These are phyloP conservation scores for Boletus huronensis DNA, from an alignment of 768 basidiomycete species.

Conservation along the genomic window DNA sequence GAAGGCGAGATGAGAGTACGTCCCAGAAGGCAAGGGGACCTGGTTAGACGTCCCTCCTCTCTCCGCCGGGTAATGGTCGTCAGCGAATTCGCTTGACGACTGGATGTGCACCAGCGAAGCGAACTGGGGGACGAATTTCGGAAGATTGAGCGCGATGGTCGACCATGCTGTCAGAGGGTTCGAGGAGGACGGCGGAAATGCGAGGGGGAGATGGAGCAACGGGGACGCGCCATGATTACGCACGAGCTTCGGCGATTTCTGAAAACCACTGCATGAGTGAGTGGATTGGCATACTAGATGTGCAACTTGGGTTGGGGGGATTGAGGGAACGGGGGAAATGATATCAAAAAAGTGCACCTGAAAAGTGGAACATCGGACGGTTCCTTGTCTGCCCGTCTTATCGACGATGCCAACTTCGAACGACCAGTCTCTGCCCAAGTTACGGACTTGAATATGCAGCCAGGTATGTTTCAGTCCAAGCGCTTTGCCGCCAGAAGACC, in stretches of 20 bases:
- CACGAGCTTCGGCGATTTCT: conserved; percentile 57
- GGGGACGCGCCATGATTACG: conserved; percentile 40
- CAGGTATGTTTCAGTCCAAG: conserved; percentile 67
- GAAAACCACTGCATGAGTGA: conserved; percentile 15
- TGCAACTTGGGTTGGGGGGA: not conserved
- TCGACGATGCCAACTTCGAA: conserved; percentile 77
- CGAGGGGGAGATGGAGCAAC: conserved; percentile 67
- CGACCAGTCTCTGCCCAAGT: conserved; percentile 65
- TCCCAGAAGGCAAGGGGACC: conserved; percentile 43
- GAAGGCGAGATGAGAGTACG: conserved; percentile 65
- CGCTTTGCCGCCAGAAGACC: conserved; percentile 20
- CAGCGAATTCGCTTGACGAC: conserved; percentile 20
- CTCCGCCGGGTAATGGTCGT: conserved; percentile 23
- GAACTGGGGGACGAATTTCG: conserved; percentile 59
- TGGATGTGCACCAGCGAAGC: conserved; percentile 41
- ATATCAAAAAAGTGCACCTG: conserved; percentile 48
- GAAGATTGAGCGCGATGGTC: conserved; percentile 59
- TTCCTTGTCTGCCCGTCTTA: conserved; percentile 52
- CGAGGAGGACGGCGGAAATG: conserved; percentile 55
- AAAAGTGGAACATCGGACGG: conserved; percentile 71
- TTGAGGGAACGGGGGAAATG: not conserved
- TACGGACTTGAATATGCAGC: conserved; percentile 73
- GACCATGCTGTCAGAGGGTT: conserved; percentile 67
- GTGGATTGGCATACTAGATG: not conserved
- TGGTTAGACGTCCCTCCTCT: conserved; percentile 17